Conservation (phyloP, 1,284 basidiomycete species). For the Cystobasidium slooffiae region DNA sequence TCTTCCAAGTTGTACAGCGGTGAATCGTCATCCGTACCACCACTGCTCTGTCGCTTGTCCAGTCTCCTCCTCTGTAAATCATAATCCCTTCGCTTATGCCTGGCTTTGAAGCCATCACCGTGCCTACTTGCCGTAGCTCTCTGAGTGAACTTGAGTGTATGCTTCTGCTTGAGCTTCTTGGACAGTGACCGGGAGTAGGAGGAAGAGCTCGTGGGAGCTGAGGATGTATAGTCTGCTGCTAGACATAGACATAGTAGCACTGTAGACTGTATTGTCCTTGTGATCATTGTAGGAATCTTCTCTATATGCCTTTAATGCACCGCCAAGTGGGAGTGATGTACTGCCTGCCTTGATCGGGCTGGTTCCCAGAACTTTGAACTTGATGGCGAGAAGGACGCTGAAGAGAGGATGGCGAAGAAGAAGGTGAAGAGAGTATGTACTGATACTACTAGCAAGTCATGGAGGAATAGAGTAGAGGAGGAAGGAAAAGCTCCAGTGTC, state of each 20-base stretch:
- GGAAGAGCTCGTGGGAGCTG: background rate
- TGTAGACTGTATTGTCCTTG: background rate
- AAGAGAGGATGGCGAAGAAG: background rate
- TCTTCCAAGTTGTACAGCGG: conserved; percentile 41
- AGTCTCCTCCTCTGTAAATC: background rate
- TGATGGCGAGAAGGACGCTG: background rate
- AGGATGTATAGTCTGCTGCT: background rate
- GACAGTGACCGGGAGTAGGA: background rate
- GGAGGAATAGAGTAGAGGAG: background rate
- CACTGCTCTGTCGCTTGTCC: conserved; percentile 22
- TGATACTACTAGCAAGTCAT: background rate
- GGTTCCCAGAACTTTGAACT: background rate
- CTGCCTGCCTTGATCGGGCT: too few species aligned
- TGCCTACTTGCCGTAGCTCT: conserved; percentile 20
- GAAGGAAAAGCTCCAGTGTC: background rate
- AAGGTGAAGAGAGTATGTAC: background rate
- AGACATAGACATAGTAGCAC: conserved; percentile 9
- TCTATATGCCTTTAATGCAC: background rate
- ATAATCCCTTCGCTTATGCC: conserved; percentile 1
- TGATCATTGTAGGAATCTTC: background rate
- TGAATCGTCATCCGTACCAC: background rate
- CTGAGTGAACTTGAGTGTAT: conserved; percentile 35
- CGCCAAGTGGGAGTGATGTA: too few species aligned
- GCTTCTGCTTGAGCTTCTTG: background rate
- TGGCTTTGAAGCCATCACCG: conserved; percentile 18